A percentile compares a stretch with the other conserved stretches of the same genome.
phyloP scores from a whole-genome alignment of 805 yeast genomes.

The Metahyphopichia silvanorum region DNA sequence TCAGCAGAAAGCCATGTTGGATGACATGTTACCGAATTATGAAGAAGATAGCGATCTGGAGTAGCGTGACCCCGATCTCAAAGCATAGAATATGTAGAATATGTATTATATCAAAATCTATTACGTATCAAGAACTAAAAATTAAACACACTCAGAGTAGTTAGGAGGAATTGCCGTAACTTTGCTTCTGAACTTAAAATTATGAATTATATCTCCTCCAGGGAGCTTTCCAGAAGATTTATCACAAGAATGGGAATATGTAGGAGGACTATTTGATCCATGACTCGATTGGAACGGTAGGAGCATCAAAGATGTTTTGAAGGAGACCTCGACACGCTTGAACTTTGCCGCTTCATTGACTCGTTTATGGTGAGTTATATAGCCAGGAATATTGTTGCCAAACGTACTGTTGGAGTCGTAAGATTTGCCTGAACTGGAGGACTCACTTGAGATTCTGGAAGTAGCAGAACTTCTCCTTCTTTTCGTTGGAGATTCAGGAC shows the following conservation, averaged over 20 bases:
- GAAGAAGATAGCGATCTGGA: slow-evolving; percentile 37
- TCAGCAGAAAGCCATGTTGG: slow-evolving; percentile 12
- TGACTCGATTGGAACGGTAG: slow-evolving; percentile 8
- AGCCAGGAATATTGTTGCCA: no score
- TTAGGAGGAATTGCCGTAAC: slow-evolving; percentile 2
- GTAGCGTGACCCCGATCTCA: no score
- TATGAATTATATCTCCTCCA: no score
- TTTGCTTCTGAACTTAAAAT: background rate
- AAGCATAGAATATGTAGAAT: no score
- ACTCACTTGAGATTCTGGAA: slow-evolving; percentile 2
- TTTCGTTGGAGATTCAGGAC: no score
- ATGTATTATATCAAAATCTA: no score
- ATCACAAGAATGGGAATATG: slow-evolving; percentile 3
- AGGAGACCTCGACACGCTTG: slow-evolving; percentile 11
- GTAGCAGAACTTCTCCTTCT: background rate
- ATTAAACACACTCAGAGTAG: no score
- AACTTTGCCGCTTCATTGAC: slow-evolving; percentile 4
- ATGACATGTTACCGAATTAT: slow-evolving; percentile 34
- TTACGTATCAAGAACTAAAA: no score
- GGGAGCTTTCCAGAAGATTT: no score
- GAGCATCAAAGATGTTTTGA: slow-evolving; percentile 9
- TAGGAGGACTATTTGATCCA: slow-evolving; percentile 11
- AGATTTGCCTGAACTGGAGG: background rate
- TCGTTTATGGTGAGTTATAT: slow-evolving; percentile 6
- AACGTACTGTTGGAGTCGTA: background rate